Conservation (phyloP, 768 basidiomycete genomes). For the Lentinus tigrinus region DNA sequence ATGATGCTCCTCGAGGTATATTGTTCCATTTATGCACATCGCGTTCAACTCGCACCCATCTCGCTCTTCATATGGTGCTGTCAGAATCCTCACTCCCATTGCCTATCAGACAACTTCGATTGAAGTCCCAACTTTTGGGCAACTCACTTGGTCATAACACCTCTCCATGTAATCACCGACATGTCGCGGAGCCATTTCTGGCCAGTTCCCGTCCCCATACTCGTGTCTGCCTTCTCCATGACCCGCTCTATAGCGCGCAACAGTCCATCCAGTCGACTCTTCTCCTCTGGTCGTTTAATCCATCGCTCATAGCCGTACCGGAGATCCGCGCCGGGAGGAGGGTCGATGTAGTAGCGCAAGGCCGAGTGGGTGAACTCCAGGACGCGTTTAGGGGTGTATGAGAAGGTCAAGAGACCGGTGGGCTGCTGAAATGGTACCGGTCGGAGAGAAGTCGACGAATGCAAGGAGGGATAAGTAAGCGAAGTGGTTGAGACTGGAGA, state of each 20-base stretch:
- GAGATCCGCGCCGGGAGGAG: conserved; percentile 65
- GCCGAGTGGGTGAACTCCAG: conserved; percentile 69
- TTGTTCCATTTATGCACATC: conserved; percentile 67
- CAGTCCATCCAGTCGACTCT: conserved; percentile 66
- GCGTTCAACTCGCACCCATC: conserved; percentile 83
- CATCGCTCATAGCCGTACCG: conserved; percentile 73
- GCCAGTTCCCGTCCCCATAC: conserved; percentile 27
- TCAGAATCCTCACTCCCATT: conserved; percentile 66
- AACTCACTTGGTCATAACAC: conserved; percentile 79
- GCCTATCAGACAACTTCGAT: not conserved
- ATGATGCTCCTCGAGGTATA: conserved; percentile 75
- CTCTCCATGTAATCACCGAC: conserved; percentile 72
- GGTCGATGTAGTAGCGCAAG: conserved; percentile 67
- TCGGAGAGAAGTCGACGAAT: conserved; percentile 2
- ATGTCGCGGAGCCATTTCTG: conserved; percentile 41
- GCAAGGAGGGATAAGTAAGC: conserved; percentile 22
- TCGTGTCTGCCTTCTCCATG: conserved; percentile 34
- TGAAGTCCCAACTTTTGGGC: too few relatives aligned
- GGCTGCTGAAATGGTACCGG: conserved; percentile 66
- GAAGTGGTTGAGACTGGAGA: too few relatives aligned
- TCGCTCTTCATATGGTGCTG: conserved; percentile 77
- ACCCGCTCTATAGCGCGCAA: conserved; percentile 55
- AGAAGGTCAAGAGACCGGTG: conserved; percentile 66
- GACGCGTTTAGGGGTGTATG: conserved; percentile 54
- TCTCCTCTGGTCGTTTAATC: conserved; percentile 62